phyloP scores from a whole-genome alignment of 2,329 filamentous ascomycete species.

The Alternaria rosae region DNA sequence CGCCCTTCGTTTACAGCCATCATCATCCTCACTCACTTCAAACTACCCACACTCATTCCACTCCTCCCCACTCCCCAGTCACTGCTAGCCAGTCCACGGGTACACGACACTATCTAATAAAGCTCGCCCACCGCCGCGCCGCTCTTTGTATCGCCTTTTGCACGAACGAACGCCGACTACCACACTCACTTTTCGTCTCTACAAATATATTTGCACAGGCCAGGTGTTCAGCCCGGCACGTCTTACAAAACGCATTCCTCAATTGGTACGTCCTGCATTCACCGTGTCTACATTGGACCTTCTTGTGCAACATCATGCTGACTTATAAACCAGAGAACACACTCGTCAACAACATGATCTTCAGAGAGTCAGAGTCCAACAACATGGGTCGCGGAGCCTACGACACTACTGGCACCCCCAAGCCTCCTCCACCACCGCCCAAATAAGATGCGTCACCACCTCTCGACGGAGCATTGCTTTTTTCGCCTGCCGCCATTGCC shows the following conservation, averaged over 20 bases:
- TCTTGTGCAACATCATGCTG: slow-evolving; percentile 29
- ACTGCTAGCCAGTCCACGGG: slow-evolving; percentile 43
- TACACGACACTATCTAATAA: slow-evolving; percentile 40
- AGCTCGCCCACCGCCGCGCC: slow-evolving; percentile 19
- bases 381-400: slow-evolving; percentile 60
- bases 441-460: slow-evolving; percentile 38
- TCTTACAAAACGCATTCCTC: slow-evolving; percentile 27
- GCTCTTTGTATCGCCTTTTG: slow-evolving; percentile 14
- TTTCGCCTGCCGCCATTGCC: slow-evolving; percentile 3
- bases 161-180: slow-evolving; percentile 20
- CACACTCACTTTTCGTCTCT: slow-evolving; percentile 26
- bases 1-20: slow-evolving; percentile 33
- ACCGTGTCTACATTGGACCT: slow-evolving; percentile 18
- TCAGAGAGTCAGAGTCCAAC: slow-evolving; percentile 51
- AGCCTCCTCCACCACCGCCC: slow-evolving; percentile 53
- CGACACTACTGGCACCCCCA: slow-evolving; percentile 59
- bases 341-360: slow-evolving; percentile 50
- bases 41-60: slow-evolving; percentile 36
- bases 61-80: slow-evolving; percentile 21
- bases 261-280: slow-evolving; percentile 27
- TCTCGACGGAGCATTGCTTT: slow-evolving; percentile 15
- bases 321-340: slow-evolving; percentile 42
- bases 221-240: slow-evolving; percentile 29
- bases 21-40: slow-evolving; percentile 36
- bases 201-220: slow-evolving; percentile 25